These are phyloP conservation scores for Sporisorium graminicola DNA, from an alignment of 1,284 basidiomycete genomes.

Conservation along the genomic window DNA sequence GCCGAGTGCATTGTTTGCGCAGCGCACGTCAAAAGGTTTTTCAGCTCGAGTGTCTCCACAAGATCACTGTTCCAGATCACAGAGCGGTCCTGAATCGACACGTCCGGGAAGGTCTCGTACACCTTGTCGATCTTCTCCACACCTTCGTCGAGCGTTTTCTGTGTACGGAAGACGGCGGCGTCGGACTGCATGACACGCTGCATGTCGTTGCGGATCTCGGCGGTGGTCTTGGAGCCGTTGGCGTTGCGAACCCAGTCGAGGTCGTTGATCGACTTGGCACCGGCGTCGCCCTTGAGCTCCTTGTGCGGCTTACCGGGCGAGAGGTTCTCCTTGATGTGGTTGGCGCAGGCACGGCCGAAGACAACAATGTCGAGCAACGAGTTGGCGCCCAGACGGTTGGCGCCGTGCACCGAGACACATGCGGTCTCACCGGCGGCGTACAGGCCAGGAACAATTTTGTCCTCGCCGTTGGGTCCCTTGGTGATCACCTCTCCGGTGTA, in stretches of 20 bases:
- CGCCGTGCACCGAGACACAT: conserved; percentile 98
- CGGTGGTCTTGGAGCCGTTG: conserved; percentile 84
- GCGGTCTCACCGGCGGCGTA: conserved; percentile 99
- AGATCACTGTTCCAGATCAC: conserved; percentile 95
- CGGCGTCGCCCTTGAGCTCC: conserved; percentile 86
- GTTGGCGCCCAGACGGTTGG: conserved; percentile 99
- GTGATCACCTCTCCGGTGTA: conserved; percentile 97
- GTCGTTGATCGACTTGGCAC: conserved; percentile 86
- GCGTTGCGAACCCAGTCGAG: conserved; percentile 85
- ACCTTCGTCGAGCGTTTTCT: conserved; percentile 90
- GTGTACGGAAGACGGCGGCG: conserved; percentile 78
- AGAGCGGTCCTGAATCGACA: conserved; percentile 96
- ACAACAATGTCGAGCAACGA: conserved; percentile 99
- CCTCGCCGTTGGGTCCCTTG: conserved; percentile 77
- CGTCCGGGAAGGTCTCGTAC: conserved; percentile 87
- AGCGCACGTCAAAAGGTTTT: conserved; percentile 94
- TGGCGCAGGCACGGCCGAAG: conserved; percentile 97
- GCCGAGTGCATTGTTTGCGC: conserved; percentile 95
- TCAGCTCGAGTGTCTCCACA: conserved; percentile 94
- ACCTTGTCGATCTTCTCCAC: conserved; percentile 87
- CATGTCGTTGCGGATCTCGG: conserved; percentile 92
- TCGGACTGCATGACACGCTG: conserved; percentile 95
- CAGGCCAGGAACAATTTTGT: conserved; percentile 93
- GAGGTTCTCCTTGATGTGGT: conserved; percentile 94
- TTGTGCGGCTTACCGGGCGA: conserved; percentile 93